A percentile compares a stretch with the other conserved stretches of the same genome.
phyloP scores from a whole-genome alignment of 371 early-diverging fungal species.

The Fennellomyces sp. region DNA sequence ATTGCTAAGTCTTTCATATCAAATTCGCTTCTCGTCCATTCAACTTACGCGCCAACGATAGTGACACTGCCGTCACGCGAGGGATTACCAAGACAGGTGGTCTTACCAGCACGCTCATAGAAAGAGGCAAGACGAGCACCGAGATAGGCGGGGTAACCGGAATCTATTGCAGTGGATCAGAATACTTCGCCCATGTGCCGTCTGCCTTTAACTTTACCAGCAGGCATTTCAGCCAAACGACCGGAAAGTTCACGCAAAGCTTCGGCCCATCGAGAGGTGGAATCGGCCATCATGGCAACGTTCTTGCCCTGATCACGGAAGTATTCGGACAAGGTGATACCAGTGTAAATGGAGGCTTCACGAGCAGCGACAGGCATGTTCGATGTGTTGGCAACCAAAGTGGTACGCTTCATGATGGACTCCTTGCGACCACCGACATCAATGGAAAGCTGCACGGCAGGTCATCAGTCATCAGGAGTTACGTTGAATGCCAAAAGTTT shows the following conservation, averaged over 20 bases:
- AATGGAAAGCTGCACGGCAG: conserved; percentile 69
- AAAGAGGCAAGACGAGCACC: conserved; percentile 99
- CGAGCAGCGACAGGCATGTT: conserved; percentile 99
- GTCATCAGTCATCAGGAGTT: background rate
- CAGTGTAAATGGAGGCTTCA: conserved; percentile 99
- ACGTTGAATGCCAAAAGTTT: conserved; percentile 8
- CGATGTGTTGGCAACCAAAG: conserved; percentile 99
- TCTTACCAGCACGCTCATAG: conserved; percentile 99
- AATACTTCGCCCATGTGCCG: too few species aligned
- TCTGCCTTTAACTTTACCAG: conserved; percentile 58
- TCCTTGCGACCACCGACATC: conserved; percentile 93
- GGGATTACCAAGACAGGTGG: conserved; percentile 96
- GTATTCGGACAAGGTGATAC: conserved; percentile 99
- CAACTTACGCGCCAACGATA: conserved; percentile 95
- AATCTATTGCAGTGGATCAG: conserved; percentile 54
- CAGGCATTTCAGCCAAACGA: conserved; percentile 99
- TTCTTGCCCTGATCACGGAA: conserved; percentile 99
- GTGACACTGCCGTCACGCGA: conserved; percentile 96
- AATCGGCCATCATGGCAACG: conserved; percentile 99
- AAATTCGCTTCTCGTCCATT: background rate
- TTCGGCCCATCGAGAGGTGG: conserved; percentile 99
- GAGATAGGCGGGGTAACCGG: conserved; percentile 99
- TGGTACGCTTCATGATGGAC: conserved; percentile 99
- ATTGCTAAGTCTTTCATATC: background rate
- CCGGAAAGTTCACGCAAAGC: conserved; percentile 99